Percentiles rank a stretch among this genome's conserved stretches.
These are phyloP conservation scores for Diaporthe citri DNA, from an alignment of 2,329 filamentous ascomycete species.

Conservation along the genomic window DNA sequence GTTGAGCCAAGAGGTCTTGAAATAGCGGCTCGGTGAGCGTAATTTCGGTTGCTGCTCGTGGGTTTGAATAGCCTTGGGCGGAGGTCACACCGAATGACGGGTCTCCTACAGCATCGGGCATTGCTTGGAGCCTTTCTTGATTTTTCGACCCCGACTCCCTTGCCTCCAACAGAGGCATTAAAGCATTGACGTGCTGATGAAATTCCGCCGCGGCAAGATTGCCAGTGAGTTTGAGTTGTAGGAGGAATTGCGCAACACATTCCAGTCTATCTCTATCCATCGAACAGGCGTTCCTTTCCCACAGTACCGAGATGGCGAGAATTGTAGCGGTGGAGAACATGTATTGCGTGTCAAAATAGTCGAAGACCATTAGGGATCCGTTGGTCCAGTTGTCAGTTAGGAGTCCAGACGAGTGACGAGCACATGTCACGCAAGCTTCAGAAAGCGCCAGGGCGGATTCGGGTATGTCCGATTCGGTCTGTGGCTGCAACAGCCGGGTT, in stretches of 20 bases:
- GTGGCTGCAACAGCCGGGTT: neutral
- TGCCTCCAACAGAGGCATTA: neutral
- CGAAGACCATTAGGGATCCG: neutral
- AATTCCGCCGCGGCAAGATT: neutral
- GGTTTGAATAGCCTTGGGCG: neutral
- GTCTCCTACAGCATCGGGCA: neutral
- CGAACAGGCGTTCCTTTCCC: neutral
- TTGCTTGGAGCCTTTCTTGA: neutral
- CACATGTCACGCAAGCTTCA: constrained; percentile 7
- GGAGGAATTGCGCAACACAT: neutral
- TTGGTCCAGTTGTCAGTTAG: constrained; percentile 7
- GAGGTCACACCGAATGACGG: neutral
- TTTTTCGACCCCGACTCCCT: neutral
- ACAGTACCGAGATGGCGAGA: neutral
- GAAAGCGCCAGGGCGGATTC: constrained; percentile 1
- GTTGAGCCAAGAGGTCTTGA: neutral
- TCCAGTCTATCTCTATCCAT: constrained; percentile 4
- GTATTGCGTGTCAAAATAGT: constrained; percentile 17
- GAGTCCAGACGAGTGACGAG: neutral
- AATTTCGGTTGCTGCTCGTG: neutral
- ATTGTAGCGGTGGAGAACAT: constrained; percentile 2
- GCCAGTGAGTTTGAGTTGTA: neutral
- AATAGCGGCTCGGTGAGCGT: constrained; percentile 2
- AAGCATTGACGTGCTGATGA: neutral
- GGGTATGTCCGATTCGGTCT: neutral